These are phyloP conservation scores for Trichodelitschia bisporula DNA, from an alignment of 495 filamentous ascomycete species.

Conservation along the genomic window DNA sequence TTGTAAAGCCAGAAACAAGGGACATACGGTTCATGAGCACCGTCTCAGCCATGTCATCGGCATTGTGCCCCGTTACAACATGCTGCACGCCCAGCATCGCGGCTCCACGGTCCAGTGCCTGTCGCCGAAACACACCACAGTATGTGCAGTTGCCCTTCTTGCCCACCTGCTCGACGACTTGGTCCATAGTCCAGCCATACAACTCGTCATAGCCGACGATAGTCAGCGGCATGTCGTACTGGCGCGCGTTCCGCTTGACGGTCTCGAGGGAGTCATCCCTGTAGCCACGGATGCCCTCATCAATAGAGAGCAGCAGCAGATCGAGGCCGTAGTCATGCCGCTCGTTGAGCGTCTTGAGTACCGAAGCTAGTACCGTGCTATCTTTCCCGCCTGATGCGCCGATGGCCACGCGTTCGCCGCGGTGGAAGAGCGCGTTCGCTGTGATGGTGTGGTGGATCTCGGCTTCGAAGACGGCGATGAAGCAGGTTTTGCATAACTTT, in stretches of 20 bases:
- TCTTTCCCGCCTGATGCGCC: constrained; percentile 95
- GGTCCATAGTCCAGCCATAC: constrained; percentile 99
- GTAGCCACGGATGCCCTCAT: constrained; percentile 94
- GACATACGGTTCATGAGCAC: constrained; percentile 62
- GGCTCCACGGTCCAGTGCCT: constrained; percentile 83
- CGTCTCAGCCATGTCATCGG: constrained; percentile 95
- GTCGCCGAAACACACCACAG: constrained; percentile 85
- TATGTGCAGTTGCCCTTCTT: constrained; percentile 99
- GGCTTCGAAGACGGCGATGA: constrained; percentile 64
- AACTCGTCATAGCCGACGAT: constrained; percentile 86
- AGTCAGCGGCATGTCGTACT: constrained; percentile 74
- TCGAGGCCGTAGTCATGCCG: constrained; percentile 70
- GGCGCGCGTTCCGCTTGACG: constrained; percentile 73
- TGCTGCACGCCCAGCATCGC: constrained; percentile 71
- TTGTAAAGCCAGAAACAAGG: not conserved
- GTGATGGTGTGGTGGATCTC: constrained; percentile 88
- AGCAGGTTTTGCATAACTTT: constrained; percentile 77
- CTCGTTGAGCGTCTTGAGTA: constrained; percentile 85
- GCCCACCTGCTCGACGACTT: constrained; percentile 82
- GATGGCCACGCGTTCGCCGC: constrained; percentile 75
- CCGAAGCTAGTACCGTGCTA: constrained; percentile 83
- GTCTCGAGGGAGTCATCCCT: constrained; percentile 88
- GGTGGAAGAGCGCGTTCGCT: constrained; percentile 48
- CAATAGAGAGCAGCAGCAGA: constrained; percentile 69
- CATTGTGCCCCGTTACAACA: constrained; percentile 94